Conservation (phyloP, 192 early-diverging fungal species). For the Coemansia sp. region DNA sequence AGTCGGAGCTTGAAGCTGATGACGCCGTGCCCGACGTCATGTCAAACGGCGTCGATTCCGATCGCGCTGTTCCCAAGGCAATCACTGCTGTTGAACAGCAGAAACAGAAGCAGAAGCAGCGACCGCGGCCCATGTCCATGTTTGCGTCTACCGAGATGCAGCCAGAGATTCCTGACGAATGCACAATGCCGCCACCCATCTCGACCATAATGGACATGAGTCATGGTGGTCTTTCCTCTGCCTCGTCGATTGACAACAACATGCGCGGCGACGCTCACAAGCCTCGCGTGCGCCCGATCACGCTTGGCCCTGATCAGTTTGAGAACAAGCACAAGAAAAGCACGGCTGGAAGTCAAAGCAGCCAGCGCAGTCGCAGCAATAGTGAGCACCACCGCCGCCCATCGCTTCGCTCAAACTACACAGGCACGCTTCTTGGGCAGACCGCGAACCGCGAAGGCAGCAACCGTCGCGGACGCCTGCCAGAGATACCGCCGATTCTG, state of each 20-base stretch:
- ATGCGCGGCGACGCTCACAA: slow-evolving; percentile 4
- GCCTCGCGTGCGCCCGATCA: slow-evolving; percentile 21
- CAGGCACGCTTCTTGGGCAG: slow-evolving; percentile 7
- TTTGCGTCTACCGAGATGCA: slow-evolving; percentile 56
- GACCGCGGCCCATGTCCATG: slow-evolving; percentile 55
- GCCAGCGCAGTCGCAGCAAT: slow-evolving; percentile 16
- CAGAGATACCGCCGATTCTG: slow-evolving; percentile 47
- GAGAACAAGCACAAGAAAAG: slow-evolving; percentile 4
- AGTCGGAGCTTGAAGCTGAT: slow-evolving; percentile 25
- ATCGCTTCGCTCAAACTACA: slow-evolving; percentile 11
- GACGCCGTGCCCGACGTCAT: slow-evolving; percentile 7
- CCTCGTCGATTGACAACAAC: slow-evolving; percentile 40
- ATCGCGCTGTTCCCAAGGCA: slow-evolving; percentile 20
- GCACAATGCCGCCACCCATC: slow-evolving; percentile 39
- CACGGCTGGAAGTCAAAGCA: slow-evolving; percentile 2
- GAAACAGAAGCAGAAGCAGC: slow-evolving; percentile 16
- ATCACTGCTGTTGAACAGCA: slow-evolving; percentile 7
- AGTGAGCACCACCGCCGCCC: slow-evolving; percentile 32
- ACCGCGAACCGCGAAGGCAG: slow-evolving; percentile 11
- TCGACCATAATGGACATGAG: slow-evolving; percentile 39
- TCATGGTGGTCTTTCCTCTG: slow-evolving; percentile 41
- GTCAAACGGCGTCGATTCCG: background rate
- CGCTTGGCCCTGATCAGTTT: slow-evolving; percentile 28
- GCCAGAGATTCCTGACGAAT: slow-evolving; percentile 23
- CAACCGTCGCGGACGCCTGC: slow-evolving; percentile 36